A percentile compares a stretch with the other conserved stretches of the same genome.
phyloP scores from a whole-genome alignment of 2,329 filamentous ascomycete species.

The Colletotrichum lentis region DNA sequence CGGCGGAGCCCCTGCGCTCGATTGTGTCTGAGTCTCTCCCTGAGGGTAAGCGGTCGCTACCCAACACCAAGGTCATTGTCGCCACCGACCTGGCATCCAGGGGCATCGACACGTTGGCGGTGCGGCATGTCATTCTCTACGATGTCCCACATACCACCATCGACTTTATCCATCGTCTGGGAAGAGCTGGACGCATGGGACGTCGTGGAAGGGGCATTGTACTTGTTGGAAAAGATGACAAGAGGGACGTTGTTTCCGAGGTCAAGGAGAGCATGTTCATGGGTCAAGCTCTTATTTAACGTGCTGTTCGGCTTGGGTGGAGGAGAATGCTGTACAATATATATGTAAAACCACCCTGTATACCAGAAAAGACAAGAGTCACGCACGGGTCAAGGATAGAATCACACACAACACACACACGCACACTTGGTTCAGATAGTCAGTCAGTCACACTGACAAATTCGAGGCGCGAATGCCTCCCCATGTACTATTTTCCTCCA shows the following conservation, averaged over 20 bases:
- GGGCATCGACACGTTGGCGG: slow-evolving; percentile 92
- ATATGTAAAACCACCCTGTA: slow-evolving; percentile 26
- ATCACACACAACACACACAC: slow-evolving; percentile 7
- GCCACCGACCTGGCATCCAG: slow-evolving; percentile 92
- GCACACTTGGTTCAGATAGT: slow-evolving; percentile 25
- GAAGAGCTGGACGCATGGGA: slow-evolving; percentile 91
- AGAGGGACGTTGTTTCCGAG: slow-evolving; percentile 89
- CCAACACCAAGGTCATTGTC: slow-evolving; percentile 89
- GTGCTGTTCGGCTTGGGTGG: not conserved
- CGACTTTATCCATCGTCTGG: slow-evolving; percentile 96
- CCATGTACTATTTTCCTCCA: not conserved
- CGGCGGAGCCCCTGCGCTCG: slow-evolving; percentile 52
- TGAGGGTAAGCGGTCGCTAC: slow-evolving; percentile 61
- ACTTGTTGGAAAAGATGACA: slow-evolving; percentile 86
- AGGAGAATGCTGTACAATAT: slow-evolving; percentile 17
- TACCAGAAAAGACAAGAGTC: not conserved
- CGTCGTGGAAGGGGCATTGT: slow-evolving; percentile 89
- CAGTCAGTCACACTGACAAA: slow-evolving; percentile 6
- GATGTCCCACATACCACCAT: slow-evolving; percentile 98
- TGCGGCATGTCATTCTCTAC: slow-evolving; percentile 91
- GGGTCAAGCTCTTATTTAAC: slow-evolving; percentile 77
- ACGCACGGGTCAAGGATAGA: not conserved
- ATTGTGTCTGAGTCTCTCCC: slow-evolving; percentile 42
- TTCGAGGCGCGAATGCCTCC: slow-evolving; percentile 8
- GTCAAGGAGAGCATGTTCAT: slow-evolving; percentile 90